Base-by-base conservation (phyloP, 495 filamentous ascomycete species). In the Podospora conica region DNA sequence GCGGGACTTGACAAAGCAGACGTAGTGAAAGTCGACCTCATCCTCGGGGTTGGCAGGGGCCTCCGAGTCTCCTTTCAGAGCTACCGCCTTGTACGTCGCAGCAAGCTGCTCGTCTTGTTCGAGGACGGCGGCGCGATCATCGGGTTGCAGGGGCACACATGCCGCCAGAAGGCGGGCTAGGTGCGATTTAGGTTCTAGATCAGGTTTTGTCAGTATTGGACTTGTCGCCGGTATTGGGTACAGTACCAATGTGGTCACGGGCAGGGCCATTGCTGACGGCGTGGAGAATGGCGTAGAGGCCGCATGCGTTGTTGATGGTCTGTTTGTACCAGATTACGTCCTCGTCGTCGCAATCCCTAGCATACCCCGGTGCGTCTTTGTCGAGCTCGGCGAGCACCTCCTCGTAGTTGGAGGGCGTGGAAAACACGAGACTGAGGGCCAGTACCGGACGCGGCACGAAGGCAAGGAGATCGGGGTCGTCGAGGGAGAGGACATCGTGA, bases 261-360 rank as follows among this genome's bases (percentile, higher is more conserved):
- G 79, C 74, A 20, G 29, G 54, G 23, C 78, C 74, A 66, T 93
- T 93, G 40, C 80, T 76, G 9, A 92, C 81, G 31, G 86, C 84
- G 77, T 93, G 91, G 21, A 93, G 75, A 9, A 93, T 79, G 0
- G 85, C 90, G 72, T 93, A 91, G 54, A 90, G 79, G 1, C 91
- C 91, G 74, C 91, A 93, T 5, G 89, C 86, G 74, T 93, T 88
- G 48, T 86, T 80, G 70, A 95, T 93, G 0, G 90, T 93, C 68
- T 95, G 90, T 69, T 89, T 88, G 75, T 90, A 93, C 90, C 89
- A 93, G 40, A 91, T 81, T 0, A 79, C 70, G 10, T 70, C 68
- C 56, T 82, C 76, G 11, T 69, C 71, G 3, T 29, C 69, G 62
- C 60, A 79, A 20, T 71, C 74, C 10, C 71, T 70, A 15, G 69